These are phyloP conservation scores for Trichoderma sp. DNA, from an alignment of 2,329 filamentous ascomycete species.

Conservation along the genomic window DNA sequence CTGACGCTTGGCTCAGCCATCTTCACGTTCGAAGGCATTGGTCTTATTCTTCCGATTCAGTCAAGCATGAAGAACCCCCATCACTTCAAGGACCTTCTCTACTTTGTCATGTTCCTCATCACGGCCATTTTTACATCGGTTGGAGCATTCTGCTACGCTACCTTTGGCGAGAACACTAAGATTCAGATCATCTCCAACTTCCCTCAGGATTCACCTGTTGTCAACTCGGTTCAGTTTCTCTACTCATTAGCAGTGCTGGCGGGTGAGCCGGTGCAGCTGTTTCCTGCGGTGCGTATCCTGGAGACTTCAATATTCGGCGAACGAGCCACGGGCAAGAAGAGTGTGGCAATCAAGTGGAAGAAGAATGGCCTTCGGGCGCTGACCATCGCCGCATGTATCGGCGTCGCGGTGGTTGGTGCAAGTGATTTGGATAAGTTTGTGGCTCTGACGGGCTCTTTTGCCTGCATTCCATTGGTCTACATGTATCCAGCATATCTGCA, in stretches of 20 bases:
- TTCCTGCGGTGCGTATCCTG: slow-evolving; percentile 68
- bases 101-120: slow-evolving; percentile 68
- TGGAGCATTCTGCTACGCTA: slow-evolving; percentile 70
- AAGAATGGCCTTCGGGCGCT: slow-evolving; percentile 65
- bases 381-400: slow-evolving; percentile 57
- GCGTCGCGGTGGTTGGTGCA: slow-evolving; percentile 61
- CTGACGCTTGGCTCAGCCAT: slow-evolving; percentile 71
- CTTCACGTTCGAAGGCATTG: slow-evolving; percentile 77
- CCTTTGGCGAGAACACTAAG: slow-evolving; percentile 64
- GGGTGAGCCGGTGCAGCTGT: slow-evolving; percentile 71
- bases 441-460: slow-evolving; percentile 68
- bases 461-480: slow-evolving; percentile 73
- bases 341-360: slow-evolving; percentile 66
- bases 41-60: slow-evolving; percentile 72
- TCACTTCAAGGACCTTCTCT: slow-evolving; percentile 63
- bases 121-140: slow-evolving; percentile 70
- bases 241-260: slow-evolving; percentile 72
- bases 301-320: slow-evolving; percentile 66
- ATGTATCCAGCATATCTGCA: slow-evolving; percentile 73
- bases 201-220: slow-evolving; percentile 65
- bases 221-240: slow-evolving; percentile 72
- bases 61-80: slow-evolving; percentile 70
- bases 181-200: slow-evolving; percentile 77
- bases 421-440: slow-evolving; percentile 72
- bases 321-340: slow-evolving; percentile 62